Conservation (phyloP, 805 yeast species). For the Maudiozyma bulderi region DNA sequence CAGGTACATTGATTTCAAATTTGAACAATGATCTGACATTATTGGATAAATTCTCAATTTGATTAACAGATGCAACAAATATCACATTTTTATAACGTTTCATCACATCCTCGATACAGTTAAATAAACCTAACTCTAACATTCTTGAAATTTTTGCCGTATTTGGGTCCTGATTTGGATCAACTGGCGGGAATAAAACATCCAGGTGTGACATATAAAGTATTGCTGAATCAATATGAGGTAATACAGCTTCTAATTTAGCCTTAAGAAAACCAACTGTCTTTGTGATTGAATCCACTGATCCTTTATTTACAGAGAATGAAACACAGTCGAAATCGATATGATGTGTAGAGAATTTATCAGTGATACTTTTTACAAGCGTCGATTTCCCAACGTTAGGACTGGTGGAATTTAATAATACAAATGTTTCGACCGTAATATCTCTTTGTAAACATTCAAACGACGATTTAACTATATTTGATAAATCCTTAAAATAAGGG, state of each 20-base stretch:
- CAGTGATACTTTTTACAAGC: slow-evolving; percentile 44
- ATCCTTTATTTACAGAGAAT: slow-evolving; percentile 34
- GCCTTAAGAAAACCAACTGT: slow-evolving; percentile 73
- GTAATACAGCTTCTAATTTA: slow-evolving; percentile 53
- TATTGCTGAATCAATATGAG: slow-evolving; percentile 38
- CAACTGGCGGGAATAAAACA: slow-evolving; percentile 54
- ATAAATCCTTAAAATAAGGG: slow-evolving; percentile 42
- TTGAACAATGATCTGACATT: slow-evolving; percentile 57
- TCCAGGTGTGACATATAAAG: slow-evolving; percentile 67
- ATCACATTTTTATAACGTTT: slow-evolving; percentile 30
- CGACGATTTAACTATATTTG: slow-evolving; percentile 47
- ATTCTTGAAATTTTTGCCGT: slow-evolving; percentile 25
- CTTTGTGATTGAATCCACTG: slow-evolving; percentile 65
- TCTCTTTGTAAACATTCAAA: slow-evolving; percentile 22
- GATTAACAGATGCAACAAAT: slow-evolving; percentile 58
- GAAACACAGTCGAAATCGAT: slow-evolving; percentile 61
- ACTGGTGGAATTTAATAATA: slow-evolving; percentile 57
- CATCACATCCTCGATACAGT: slow-evolving; percentile 47
- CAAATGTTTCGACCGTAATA: slow-evolving; percentile 44
- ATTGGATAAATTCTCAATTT: slow-evolving; percentile 59
- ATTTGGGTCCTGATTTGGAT: slow-evolving; percentile 43
- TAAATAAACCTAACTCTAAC: slow-evolving; percentile 42
- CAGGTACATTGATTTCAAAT: slow-evolving; percentile 67
- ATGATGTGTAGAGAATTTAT: slow-evolving; percentile 54
- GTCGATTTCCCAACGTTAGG: slow-evolving; percentile 76